Evolutionary conservation across 2,329 filamentous ascomycete genomes (phyloP).

Genomic region (Aspergillus quadricinctus): DNA sequence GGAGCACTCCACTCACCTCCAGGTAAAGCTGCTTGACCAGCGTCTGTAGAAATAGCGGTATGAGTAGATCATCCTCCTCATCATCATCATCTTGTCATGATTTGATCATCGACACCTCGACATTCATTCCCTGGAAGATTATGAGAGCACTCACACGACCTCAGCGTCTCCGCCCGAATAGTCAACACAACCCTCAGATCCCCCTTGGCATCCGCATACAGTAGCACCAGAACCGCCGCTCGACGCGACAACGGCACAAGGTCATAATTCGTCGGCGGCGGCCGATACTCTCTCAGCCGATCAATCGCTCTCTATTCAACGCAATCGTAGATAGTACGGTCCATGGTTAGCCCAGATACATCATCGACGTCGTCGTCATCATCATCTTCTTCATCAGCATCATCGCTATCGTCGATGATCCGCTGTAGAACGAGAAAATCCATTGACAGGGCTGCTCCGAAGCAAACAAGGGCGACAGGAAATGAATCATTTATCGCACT

Average conservation of each 20-base stretch:
- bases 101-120: not conserved
- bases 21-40: slow-evolving; percentile 83
- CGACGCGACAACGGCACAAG: slow-evolving; percentile 59
- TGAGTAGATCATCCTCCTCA: not conserved
- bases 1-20: slow-evolving; percentile 60
- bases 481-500: not conserved
- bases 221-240: slow-evolving; percentile 80
- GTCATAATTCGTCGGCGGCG: slow-evolving; percentile 56
- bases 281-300: slow-evolving; percentile 52
- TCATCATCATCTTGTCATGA: not conserved
- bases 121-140: not conserved
- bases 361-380: not conserved
- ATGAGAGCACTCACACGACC: slow-evolving; percentile 45
- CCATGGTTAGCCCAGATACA: not conserved
- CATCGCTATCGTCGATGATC: too few relatives aligned
- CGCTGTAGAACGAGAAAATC: too few relatives aligned
- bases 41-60: slow-evolving; percentile 39
- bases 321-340: not conserved
- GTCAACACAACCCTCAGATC: slow-evolving; percentile 67
- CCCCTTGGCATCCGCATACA: slow-evolving; percentile 79
- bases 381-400: not conserved
- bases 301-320: slow-evolving; percentile 48
- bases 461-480: not conserved
- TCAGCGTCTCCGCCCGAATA: slow-evolving; percentile 56
- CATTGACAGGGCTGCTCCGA: not conserved